These are phyloP conservation scores for Alternaria postmessia DNA, from an alignment of 2,329 filamentous ascomycete genomes.

Conservation along the genomic window DNA sequence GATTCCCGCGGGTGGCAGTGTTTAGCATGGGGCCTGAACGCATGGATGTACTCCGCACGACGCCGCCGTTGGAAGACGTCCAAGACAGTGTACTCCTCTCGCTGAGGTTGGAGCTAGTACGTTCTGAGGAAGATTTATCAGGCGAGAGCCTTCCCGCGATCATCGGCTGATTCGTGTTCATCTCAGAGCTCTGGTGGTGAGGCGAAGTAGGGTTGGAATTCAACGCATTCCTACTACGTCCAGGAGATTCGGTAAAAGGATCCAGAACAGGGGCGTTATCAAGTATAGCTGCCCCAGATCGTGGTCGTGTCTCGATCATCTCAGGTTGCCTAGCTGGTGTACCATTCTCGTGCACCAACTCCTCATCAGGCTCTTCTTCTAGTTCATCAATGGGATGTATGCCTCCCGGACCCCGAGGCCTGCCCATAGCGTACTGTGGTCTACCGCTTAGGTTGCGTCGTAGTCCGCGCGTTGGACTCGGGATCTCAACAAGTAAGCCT, in stretches of 20 bases:
- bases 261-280: conserved; percentile 47
- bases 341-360: conserved; percentile 26
- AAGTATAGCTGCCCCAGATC: conserved; percentile 33
- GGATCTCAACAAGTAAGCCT: conserved; percentile 57
- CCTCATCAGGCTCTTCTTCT: conserved; percentile 60
- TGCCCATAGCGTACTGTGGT: conserved; percentile 58
- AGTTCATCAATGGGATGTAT: conserved; percentile 71
- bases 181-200: conserved; percentile 21
- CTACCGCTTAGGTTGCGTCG: conserved; percentile 51
- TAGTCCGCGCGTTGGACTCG: conserved; percentile 58
- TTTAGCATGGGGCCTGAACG: conserved; percentile 53
- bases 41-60: conserved; percentile 57
- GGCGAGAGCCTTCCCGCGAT: conserved; percentile 55
- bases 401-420: conserved; percentile 59
- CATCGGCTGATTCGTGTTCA: conserved; percentile 11
- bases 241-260: conserved; percentile 53
- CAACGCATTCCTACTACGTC: conserved; percentile 41
- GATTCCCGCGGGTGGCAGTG: conserved; percentile 34
- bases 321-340: conserved; percentile 28
- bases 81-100: conserved; percentile 60
- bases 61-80: conserved; percentile 49
- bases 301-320: conserved; percentile 33
- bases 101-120: conserved; percentile 65
- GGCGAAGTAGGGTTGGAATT: conserved; percentile 34
- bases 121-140: conserved; percentile 57